Evolutionary conservation across 2,329 filamentous ascomycete genomes (phyloP), one percentile per base, ranked within the genome.

Genomic region (Cercospora sp.): DNA sequence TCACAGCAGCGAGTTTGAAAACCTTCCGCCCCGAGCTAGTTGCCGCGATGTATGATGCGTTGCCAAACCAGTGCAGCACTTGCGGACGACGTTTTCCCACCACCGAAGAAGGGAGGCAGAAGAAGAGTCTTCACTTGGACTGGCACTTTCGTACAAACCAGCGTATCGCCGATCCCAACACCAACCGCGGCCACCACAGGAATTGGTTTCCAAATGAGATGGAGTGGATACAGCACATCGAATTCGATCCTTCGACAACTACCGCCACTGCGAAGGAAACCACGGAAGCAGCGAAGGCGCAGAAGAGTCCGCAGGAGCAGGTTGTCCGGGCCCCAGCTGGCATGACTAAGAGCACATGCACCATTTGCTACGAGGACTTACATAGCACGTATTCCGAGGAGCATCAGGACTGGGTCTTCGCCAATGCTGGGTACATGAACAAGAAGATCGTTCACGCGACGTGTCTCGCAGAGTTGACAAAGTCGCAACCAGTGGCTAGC

Each of bases 131-230:
- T 3, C 95, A 99, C 78, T 90, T 99, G 84, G 95, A 99, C 80
- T 99, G 95, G 95, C 95, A 99, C 80, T 99, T 99, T 82, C 90
- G 91, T 66, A 94, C 94, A 26, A 94, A 97, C 76, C 91, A 94
- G 75, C 90, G 93, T 57, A 92, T 96, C 80, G 89, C 89, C 2
- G 94, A 98, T 73, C 90, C 91, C 13, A 89, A 92, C 76, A 68
- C 72, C 23, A 94, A 92, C 78, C 88, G 92, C 69, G 93, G 92
- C 33, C 91, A 96, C 74, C 94, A 96, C 76, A 90, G 95, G 36
- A 96, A 93, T 79, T 98, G 93, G 93, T 97, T 97, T 78, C 89
- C 97, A 60, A 92, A 96, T 75, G 92, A 97, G 82, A 85, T 90
- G 82, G 94, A 97, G 77, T 99, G 95, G 95, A 90, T 97, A 67